phyloP scores from a whole-genome alignment of 768 basidiomycete species.

The Xerocomus brunneocitrinus region DNA sequence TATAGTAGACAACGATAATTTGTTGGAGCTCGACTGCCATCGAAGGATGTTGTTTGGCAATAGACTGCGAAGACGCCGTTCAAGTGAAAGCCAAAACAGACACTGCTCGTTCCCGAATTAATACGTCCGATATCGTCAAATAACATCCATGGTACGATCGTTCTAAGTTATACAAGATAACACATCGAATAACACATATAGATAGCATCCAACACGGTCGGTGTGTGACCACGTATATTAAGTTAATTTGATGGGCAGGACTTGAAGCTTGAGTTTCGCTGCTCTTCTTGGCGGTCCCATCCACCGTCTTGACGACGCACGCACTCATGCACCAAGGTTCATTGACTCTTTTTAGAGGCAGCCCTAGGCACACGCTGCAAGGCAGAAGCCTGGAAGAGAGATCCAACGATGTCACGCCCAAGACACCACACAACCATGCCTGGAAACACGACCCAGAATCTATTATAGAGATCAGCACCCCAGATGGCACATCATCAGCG shows the following conservation, averaged over 20 bases:
- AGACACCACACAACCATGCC: slow-evolving; percentile 53
- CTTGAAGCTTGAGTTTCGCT: too few species aligned
- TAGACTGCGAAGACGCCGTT: neutral
- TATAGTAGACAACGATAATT: too few species aligned
- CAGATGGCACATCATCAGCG: slow-evolving; percentile 2
- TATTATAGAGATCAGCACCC: slow-evolving; percentile 22
- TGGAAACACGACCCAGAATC: slow-evolving; percentile 78
- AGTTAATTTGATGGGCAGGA: neutral
- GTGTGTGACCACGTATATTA: neutral
- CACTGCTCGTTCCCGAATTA: neutral
- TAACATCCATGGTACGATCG: neutral
- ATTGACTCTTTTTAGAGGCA: slow-evolving; percentile 30
- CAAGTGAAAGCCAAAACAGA: neutral
- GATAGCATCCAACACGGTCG: neutral
- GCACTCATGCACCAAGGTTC: neutral
- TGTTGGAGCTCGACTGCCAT: too few species aligned
- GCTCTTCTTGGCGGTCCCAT: too few species aligned
- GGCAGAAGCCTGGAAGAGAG: slow-evolving; percentile 32
- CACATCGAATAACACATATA: neutral
- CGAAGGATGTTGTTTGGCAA: too few species aligned
- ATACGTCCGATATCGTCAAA: neutral
- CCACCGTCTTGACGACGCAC: neutral
- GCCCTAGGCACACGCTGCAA: slow-evolving; percentile 24
- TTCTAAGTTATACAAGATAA: neutral
- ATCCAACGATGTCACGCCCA: slow-evolving; percentile 54